Evolutionary conservation across 768 basidiomycete species (phyloP).

Genomic region (Xerocomellus amylosporus): DNA sequence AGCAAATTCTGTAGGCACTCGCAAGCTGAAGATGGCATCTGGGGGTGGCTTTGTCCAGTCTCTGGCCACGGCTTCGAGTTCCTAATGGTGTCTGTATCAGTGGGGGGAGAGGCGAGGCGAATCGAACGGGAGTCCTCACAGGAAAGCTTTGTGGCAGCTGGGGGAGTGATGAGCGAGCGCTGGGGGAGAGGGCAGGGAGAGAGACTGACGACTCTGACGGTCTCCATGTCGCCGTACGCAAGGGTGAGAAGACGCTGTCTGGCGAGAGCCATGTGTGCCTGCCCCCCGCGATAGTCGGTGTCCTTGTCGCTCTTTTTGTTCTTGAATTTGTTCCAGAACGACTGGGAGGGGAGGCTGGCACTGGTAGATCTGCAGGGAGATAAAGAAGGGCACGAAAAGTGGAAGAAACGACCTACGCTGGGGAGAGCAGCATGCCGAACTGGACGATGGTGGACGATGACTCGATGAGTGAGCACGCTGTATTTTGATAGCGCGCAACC

Average conservation of each 20-base stretch:
- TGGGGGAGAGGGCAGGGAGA: conserved; percentile 6
- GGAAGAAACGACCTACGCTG: conserved; percentile 54
- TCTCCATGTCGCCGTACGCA: conserved; percentile 83
- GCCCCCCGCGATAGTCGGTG: conserved; percentile 51
- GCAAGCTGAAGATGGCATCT: conserved; percentile 69
- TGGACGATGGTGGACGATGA: conserved; percentile 24
- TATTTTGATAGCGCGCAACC: conserved; percentile 35
- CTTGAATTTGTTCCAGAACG: conserved; percentile 67
- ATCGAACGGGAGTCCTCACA: conserved; percentile 39
- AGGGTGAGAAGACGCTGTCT: conserved; percentile 78
- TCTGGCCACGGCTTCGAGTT: conserved; percentile 74
- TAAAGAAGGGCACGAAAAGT: conserved; percentile 26
- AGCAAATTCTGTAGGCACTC: conserved; percentile 85
- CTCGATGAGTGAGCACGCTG: conserved; percentile 22
- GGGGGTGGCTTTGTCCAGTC: conserved; percentile 88
- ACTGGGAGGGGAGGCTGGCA: conserved; percentile 51
- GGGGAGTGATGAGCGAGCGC: not conserved
- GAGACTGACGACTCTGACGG: conserved; percentile 60
- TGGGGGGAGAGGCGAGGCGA: not conserved
- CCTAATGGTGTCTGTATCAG: conserved; percentile 42
- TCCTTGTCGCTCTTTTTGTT: conserved; percentile 62
- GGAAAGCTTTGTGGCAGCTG: conserved; percentile 68
- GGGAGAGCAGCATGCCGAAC: conserved; percentile 70
- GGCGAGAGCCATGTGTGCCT: conserved; percentile 64
- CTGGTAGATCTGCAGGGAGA: conserved; percentile 57